A percentile compares a stretch with the other conserved stretches of the same genome.
These are phyloP conservation scores for Quercus glauca DNA, from an alignment of 306 rosid genomes.

Conservation along the genomic window DNA sequence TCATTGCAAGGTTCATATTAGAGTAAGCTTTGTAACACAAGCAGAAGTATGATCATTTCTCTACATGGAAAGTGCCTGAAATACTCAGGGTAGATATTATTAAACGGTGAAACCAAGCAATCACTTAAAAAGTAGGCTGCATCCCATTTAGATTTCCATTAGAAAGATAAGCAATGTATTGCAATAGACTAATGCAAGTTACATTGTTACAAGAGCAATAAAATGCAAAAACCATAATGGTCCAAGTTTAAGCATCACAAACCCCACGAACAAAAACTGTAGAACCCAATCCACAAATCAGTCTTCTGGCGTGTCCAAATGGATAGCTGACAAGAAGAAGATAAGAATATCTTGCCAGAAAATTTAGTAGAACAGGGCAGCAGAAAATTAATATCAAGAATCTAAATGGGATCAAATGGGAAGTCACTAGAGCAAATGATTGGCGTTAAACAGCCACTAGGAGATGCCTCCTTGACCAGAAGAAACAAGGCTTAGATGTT, in stretches of 20 bases:
- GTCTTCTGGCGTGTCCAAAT: conserved; percentile 42
- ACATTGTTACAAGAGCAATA: conserved; percentile 21
- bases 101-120: too few relatives aligned
- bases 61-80: too few relatives aligned
- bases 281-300: conserved; percentile 3
- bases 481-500: too few relatives aligned
- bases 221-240: not conserved
- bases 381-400: too few relatives aligned
- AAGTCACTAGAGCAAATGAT: too few relatives aligned
- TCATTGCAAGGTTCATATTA: too few relatives aligned
- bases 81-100: too few relatives aligned
- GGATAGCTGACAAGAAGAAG: conserved; percentile 38
- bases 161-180: not conserved
- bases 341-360: conserved; percentile 16
- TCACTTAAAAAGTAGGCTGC: not conserved
- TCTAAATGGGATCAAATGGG: too few relatives aligned
- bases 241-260: conserved; percentile 5
- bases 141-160: not conserved
- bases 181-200: not conserved
- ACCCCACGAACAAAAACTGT: not conserved
- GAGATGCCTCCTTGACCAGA: too few relatives aligned
- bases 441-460: too few relatives aligned
- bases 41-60: too few relatives aligned
- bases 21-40: too few relatives aligned
- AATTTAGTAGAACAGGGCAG: not conserved